Conservation (phyloP, 148 eudicot species). For the Fagopyrum esculentum region DNA sequence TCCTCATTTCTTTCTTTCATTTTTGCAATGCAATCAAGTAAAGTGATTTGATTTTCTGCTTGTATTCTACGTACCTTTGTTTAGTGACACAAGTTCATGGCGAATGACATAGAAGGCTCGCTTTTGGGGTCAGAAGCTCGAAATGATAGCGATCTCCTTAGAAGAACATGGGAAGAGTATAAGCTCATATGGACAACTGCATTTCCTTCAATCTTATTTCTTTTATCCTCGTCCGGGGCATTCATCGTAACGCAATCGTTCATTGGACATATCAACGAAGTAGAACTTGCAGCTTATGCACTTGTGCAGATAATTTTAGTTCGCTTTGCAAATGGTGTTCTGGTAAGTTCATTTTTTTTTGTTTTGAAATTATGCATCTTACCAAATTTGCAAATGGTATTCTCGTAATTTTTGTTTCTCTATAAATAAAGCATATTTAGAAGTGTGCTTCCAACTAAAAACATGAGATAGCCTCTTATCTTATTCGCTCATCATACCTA, state of each 20-base stretch:
- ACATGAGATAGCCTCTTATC: too few species aligned
- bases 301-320: background rate
- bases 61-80: too few species aligned
- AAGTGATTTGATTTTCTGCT: too few species aligned
- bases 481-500: too few species aligned
- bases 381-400: too few species aligned
- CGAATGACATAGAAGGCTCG: background rate
- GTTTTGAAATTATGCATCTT: too few species aligned
- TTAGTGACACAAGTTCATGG: background rate
- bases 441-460: too few species aligned
- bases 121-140: background rate
- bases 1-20: too few species aligned
- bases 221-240: background rate
- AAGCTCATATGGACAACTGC: background rate
- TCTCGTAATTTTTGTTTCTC: too few species aligned
- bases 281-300: slow-evolving; percentile 12
- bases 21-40: too few species aligned
- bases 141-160: background rate
- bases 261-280: background rate
- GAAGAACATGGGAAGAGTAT: background rate
- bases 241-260: slow-evolving; percentile 7
- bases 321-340: slow-evolving; percentile 2
- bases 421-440: too few species aligned
- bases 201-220: background rate
- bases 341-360: background rate